Evolutionary conservation across 2,329 filamentous ascomycete genomes (phyloP).

Genomic region (Pseudogymnoascus sp.): DNA sequence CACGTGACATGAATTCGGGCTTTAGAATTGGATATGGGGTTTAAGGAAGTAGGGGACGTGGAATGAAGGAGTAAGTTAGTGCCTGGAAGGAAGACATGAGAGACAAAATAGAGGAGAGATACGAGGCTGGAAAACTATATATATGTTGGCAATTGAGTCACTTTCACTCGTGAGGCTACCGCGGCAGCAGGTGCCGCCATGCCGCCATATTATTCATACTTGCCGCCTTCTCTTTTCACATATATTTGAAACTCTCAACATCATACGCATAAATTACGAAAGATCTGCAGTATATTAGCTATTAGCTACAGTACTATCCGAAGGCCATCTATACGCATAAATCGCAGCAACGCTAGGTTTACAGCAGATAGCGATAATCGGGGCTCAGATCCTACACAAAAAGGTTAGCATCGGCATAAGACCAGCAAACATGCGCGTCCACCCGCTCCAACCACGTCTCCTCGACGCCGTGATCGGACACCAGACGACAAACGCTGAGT

Average conservation of each 20-base stretch:
- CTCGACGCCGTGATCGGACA: not conserved
- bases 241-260: not conserved
- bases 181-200: not conserved
- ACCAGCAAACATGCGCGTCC: not conserved
- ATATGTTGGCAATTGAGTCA: not conserved
- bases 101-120: not conserved
- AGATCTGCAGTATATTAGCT: not conserved
- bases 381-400: conserved; percentile 26
- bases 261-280: not conserved
- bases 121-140: not conserved
- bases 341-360: conserved; percentile 8
- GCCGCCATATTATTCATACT: not conserved
- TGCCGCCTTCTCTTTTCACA: not conserved
- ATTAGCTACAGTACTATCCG: not conserved
- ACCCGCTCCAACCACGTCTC: not conserved
- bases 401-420: conserved; percentile 14
- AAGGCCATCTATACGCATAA: not conserved
- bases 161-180: not conserved
- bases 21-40: not conserved
- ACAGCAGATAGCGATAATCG: conserved; percentile 29
- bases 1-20: too few relatives aligned
- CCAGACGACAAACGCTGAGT: not conserved
- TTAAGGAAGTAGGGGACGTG: not conserved
- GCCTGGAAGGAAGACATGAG: not conserved
- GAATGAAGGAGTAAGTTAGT: not conserved